Base-by-base conservation (phyloP, 2,329 filamentous ascomycete species). In the Aspergillus bombycis region DNA sequence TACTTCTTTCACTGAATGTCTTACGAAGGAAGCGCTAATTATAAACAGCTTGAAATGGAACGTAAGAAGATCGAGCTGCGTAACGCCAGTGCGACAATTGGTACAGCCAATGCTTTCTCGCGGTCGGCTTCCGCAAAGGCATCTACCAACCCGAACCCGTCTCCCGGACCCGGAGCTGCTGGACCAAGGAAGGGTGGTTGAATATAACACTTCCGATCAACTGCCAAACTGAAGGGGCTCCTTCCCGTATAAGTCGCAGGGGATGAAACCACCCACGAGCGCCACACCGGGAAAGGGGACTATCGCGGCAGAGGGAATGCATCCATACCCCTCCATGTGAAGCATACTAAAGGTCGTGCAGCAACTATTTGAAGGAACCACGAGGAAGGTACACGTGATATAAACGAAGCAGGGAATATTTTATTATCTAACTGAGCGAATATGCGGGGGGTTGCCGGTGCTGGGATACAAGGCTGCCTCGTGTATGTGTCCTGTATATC, bases 11-110 rank as follows among this genome's bases (percentile, higher is more conserved):
- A 28, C 28, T 55, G 34, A 43, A 28, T 43, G 21, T 12, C 9
- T 50, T 23, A 19, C 11, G 32, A 50, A 14, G 3, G 6, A 28
- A 9, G 46, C 46, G 21, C 56, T 67, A 59, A 72, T 46, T 11
- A 1, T 38, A 1, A 52, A 57, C 21, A 81, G 79, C 77, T 81
- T 56, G 80, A 81, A 67, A 82, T 82, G 80, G 81, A 83, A 68
- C 77, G 79, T 55, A 79, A 81, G 66, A 83, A 83, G 69, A 80
- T 82, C 28, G 78, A 80, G 62, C 70, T 81, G 26, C 77, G 79
- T 50, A 79, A 74, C 57, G 78, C 77, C 16, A 79, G 78, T 62
- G 74, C 77, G n/a, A 72, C 74, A 7, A 77, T 78, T 55, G 74
- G 75, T 23, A 72, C 71, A 26, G 69, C 68, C 38, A 73, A 72